Base-by-base conservation (phyloP, 2,329 filamentous ascomycete species). In the Cladosporium sp. region DNA sequence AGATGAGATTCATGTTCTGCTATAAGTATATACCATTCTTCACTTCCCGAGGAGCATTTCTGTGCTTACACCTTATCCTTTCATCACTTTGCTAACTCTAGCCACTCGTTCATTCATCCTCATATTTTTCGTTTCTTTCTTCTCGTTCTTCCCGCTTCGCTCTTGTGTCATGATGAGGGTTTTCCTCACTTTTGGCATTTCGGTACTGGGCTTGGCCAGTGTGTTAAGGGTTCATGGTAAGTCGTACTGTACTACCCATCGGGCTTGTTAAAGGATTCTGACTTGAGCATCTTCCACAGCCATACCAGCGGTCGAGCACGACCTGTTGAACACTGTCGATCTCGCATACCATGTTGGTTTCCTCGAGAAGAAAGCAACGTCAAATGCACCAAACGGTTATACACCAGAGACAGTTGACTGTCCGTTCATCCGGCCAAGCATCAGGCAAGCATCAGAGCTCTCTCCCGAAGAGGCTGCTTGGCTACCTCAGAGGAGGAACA, bases 381-480 rank as follows among this genome's bases (percentile, higher is more conserved):
- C 38, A 2, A 83, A 87, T 72, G 83, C 86, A 41, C 83, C 88
- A 5, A 82, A 91, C 73, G 87, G 87, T 68, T 97, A 97, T 77
- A 86, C 88, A 1, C 93, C 93, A 0, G 79, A 83, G 36, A 75
- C 80, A 7, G 88, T 91, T 51, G 77, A 85, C 69, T 97, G 93
- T 74, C 92, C 93, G 4, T 79, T 82, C 7, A 82, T 81, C n/a
- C 84, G 87, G 54, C 93, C 93, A 0, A 83, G 81, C 1, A 86
- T 96, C 64, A 88, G 93, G 70, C 77, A 77, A 38, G 91, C 90
- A 57, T 78, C 79, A 30, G 36, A 36, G 24, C 79, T 97, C 8
- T 94, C 92, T 3, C 72, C 82, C n/a, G 82, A 89, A 65, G 94
- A 97, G 80, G 84, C 82, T 47, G 80, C 85, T 74, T 97, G 93